Base-by-base conservation (phyloP, 2,329 filamentous ascomycete species). In the Alternaria panax region DNA sequence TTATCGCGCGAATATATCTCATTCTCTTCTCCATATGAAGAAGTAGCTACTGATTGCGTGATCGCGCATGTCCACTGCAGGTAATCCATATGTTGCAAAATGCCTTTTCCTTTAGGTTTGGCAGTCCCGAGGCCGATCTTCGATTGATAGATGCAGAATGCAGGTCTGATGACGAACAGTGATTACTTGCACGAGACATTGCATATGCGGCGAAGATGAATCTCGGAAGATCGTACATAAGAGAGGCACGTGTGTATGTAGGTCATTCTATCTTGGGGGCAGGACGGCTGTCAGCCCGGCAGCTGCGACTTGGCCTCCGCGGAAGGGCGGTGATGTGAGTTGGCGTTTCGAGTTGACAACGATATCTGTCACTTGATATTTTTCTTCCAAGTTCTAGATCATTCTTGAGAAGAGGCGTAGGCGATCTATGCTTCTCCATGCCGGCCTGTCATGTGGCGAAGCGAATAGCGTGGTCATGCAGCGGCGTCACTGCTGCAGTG, bases 171-270 rank as follows among this genome's bases (percentile, higher is more conserved):
- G 56, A 54, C 51, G 40, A 51, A 43, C 25, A 51, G 32, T 30
- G 32, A 22, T 51, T 41, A 22, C 28, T 41, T 47, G 51, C 46
- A 25, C 42, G 46, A 59, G 40, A 56, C 57, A 59, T 45, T 30
- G 22, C 40, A 54, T 48, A 51, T 56, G 46, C 46, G 40, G 27
- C 40, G 20, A 34, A 51, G 52, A 56, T 47, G 45, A 42, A 55
- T 55, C 57, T 56, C 52, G 52, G 57, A 32, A 59, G 30, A 28
- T 59, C 32, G 30, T 56, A 32, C 52, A 56, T 56, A 25, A 12
- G 7, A 28, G 51, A n/a, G 32, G 41, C 43, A 5, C 20, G 48
- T 6, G 25, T 40, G 22, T 51, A 51, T 50, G 52, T 51, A 27
- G 42, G 40, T 42, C 45, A 27, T 59, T 56, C 51, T 59, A 56